Evolutionary conservation across 139 green algal species (phyloP).

Genomic region (Chlorella sorokiniana): DNA sequence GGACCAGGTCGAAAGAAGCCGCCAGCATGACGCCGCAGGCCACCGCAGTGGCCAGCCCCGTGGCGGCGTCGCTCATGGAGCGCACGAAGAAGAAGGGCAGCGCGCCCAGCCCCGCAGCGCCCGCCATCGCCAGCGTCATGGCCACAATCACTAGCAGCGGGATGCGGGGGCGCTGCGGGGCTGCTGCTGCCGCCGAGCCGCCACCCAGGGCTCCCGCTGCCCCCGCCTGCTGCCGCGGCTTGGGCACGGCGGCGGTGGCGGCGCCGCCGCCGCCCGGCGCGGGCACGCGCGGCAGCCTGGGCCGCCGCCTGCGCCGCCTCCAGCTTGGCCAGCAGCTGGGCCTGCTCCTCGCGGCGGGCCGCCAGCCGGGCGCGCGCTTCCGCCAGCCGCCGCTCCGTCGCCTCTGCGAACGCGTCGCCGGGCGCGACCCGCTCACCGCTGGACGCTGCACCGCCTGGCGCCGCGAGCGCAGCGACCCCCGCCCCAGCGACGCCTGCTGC

Average conservation of each 20-base stretch:
- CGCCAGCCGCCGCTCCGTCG: constrained; percentile 6
- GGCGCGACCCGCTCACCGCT: not conserved
- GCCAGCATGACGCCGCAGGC: constrained; percentile 98
- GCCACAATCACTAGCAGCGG: constrained; percentile 40
- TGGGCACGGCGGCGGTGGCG: not conserved
- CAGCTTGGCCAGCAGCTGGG: not conserved
- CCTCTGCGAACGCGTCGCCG: constrained; percentile 6
- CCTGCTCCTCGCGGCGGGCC: not conserved
- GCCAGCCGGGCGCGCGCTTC: not conserved
- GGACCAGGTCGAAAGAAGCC: constrained; percentile 93
- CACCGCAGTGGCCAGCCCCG: constrained; percentile 87
- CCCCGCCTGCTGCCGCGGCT: not conserved
- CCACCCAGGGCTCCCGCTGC: not conserved
- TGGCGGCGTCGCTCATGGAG: constrained; percentile 49
- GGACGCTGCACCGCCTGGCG: not conserved
- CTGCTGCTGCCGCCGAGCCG: not conserved
- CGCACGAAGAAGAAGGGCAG: constrained; percentile 80
- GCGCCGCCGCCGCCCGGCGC: not conserved
- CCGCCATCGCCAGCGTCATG: constrained; percentile 70
- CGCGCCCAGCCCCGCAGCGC: constrained; percentile 66
- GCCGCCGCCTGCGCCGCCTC: not conserved
- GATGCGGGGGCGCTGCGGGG: constrained; percentile 8
- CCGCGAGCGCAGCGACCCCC: not conserved
- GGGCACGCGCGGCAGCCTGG: not conserved
- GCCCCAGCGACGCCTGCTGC: constrained; percentile 8